Conservation (phyloP, 148 eudicot genomes). For the Cornus florida region DNA sequence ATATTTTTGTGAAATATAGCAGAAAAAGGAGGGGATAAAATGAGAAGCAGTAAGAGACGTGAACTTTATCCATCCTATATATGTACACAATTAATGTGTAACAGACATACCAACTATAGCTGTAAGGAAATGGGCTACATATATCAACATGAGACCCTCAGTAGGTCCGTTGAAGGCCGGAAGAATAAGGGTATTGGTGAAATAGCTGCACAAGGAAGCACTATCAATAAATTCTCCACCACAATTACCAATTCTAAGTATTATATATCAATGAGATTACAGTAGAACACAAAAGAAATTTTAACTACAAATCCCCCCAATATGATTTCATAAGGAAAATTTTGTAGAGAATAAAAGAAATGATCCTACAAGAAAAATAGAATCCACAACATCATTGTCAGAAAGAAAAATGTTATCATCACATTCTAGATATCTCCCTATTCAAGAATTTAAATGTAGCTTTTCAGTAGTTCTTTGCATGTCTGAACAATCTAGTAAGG, state of each 20-base stretch:
- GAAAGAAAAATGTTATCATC: not conserved
- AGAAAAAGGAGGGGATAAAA: not conserved
- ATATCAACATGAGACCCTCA: conserved; percentile 94
- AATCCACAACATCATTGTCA: conserved; percentile 5
- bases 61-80: not conserved
- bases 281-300: not conserved
- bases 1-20: not conserved
- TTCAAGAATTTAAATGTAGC: not conserved
- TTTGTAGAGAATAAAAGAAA: not conserved
- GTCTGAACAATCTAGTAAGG: not conserved
- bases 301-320: not conserved
- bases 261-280: not conserved
- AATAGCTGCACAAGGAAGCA: conserved; percentile 53
- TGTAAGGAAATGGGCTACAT: conserved; percentile 73
- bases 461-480: not conserved
- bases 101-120: conserved; percentile 71
- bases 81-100: not conserved
- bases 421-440: not conserved
- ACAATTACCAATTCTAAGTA: not conserved
- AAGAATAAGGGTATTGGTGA: conserved; percentile 93
- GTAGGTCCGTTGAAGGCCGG: conserved; percentile 96
- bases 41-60: not conserved
- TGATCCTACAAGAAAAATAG: not conserved
- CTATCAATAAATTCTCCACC: not conserved
- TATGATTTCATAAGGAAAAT: not conserved